phyloP scores from a whole-genome alignment of 495 filamentous ascomycete genomes.

The Xylaria palmicola region DNA sequence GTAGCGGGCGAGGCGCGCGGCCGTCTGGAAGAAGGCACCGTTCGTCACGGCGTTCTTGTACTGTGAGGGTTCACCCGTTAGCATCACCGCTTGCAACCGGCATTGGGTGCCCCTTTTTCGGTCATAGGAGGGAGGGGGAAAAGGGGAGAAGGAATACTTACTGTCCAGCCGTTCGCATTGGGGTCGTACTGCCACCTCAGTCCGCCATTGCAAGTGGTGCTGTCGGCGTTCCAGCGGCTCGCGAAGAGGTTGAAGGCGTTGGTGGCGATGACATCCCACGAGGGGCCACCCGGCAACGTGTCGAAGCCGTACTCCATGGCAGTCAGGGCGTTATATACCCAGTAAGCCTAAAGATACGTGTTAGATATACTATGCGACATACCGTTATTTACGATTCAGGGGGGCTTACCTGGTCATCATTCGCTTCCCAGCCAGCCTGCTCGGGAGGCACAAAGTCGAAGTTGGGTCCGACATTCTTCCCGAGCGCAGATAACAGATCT shows the following conservation, averaged over 20 bases:
- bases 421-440: constrained; percentile 73
- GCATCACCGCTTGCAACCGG: background rate
- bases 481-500: constrained; percentile 61
- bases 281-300: constrained; percentile 39
- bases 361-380: constrained; percentile 1
- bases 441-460: constrained; percentile 76
- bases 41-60: constrained; percentile 81
- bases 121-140: background rate
- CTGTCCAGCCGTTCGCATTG: constrained; percentile 72
- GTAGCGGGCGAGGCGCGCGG: constrained; percentile 71
- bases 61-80: background rate
- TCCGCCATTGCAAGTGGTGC: constrained; percentile 70
- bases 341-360: constrained; percentile 49
- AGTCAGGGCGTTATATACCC: constrained; percentile 76
- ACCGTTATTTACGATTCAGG: background rate
- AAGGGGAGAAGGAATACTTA: background rate
- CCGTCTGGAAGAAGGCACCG: constrained; percentile 75
- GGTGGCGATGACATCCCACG: constrained; percentile 76
- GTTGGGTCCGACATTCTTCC: constrained; percentile 68
- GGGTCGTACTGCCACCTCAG: constrained; percentile 81
- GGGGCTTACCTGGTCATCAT: constrained; percentile 69
- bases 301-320: constrained; percentile 73
- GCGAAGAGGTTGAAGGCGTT: constrained; percentile 71
- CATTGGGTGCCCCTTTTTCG: background rate
- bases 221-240: constrained; percentile 66